These are phyloP conservation scores for Lolium perenne DNA, from an alignment of 176 grass and related monocot genomes.

Conservation along the genomic window DNA sequence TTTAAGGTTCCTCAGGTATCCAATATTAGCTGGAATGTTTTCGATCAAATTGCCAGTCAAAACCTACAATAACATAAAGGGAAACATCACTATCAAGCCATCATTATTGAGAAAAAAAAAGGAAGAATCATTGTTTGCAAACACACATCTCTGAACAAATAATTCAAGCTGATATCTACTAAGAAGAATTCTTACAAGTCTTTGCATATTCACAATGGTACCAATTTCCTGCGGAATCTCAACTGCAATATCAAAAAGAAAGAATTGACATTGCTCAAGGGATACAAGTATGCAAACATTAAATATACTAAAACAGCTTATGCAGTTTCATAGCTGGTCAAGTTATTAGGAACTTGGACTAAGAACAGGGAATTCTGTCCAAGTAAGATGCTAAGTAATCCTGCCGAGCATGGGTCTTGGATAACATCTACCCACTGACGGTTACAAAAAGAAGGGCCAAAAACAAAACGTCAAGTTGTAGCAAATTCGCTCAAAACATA, in stretches of 20 bases:
- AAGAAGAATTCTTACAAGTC: constrained; percentile 72
- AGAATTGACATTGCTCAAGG: constrained; percentile 37
- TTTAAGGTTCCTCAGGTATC: constrained; percentile 79
- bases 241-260: constrained; percentile 60
- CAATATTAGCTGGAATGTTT: constrained; percentile 80
- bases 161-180: constrained; percentile 27
- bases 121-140: constrained; percentile 25
- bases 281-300: constrained; percentile 14
- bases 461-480: background rate
- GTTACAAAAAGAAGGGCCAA: constrained; percentile 4
- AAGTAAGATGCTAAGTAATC: constrained; percentile 20
- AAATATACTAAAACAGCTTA: constrained; percentile 12
- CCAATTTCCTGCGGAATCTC: constrained; percentile 71
- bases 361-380: background rate
- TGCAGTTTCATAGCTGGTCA: background rate
- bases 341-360: background rate
- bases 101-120: constrained; percentile 6
- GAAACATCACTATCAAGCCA: constrained; percentile 31
- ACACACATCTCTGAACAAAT: constrained; percentile 42
- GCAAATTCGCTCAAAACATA: constrained; percentile 6
- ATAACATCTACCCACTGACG: background rate
- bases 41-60: constrained; percentile 86
- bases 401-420: background rate
- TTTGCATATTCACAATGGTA: constrained; percentile 84
- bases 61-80: constrained; percentile 66